Conservation (phyloP, 768 basidiomycete genomes). For the Leccinum pellstonianum region DNA sequence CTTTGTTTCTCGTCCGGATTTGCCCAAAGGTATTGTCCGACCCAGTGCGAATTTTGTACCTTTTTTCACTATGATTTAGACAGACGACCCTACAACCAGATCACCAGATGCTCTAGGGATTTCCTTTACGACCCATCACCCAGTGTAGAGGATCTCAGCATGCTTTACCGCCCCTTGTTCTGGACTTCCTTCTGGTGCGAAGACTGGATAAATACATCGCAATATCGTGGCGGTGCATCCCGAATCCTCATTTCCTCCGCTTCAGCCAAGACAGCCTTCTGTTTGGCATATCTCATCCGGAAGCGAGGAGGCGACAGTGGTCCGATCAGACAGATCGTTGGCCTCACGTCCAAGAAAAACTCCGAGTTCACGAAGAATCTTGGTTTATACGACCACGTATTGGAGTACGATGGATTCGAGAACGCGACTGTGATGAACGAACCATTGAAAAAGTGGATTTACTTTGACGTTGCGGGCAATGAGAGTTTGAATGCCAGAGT, state of each 20-base stretch:
- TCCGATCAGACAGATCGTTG: constrained; percentile 43
- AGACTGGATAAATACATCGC: constrained; percentile 57
- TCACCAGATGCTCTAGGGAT: constrained; percentile 57
- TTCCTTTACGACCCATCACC: constrained; percentile 51
- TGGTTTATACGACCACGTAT: constrained; percentile 54
- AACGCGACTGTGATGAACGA: constrained; percentile 31
- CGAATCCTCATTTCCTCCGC: constrained; percentile 64
- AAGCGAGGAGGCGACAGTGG: constrained; percentile 36
- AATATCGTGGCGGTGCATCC: constrained; percentile 48
- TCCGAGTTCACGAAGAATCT: constrained; percentile 52
- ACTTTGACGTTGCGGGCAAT: constrained; percentile 65
- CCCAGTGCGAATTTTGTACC: neutral
- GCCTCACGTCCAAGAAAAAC: constrained; percentile 60
- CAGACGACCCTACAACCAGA: constrained; percentile 66
- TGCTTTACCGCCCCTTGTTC: constrained; percentile 72
- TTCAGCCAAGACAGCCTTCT: constrained; percentile 72
- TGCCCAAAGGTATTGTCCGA: constrained; percentile 49
- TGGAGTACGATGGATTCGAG: constrained; percentile 51
- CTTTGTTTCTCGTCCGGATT: constrained; percentile 57
- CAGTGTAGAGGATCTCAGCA: constrained; percentile 56
- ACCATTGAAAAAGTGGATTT: constrained; percentile 46
- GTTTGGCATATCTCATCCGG: constrained; percentile 57
- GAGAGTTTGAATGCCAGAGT: constrained; percentile 47
- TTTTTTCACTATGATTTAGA: constrained; percentile 37
- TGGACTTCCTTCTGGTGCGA: constrained; percentile 79